Percentiles rank a stretch among this genome's conserved stretches.
These are phyloP conservation scores for Cladobotryum mycophilum DNA, from an alignment of 2,329 filamentous ascomycete species.

Conservation along the genomic window DNA sequence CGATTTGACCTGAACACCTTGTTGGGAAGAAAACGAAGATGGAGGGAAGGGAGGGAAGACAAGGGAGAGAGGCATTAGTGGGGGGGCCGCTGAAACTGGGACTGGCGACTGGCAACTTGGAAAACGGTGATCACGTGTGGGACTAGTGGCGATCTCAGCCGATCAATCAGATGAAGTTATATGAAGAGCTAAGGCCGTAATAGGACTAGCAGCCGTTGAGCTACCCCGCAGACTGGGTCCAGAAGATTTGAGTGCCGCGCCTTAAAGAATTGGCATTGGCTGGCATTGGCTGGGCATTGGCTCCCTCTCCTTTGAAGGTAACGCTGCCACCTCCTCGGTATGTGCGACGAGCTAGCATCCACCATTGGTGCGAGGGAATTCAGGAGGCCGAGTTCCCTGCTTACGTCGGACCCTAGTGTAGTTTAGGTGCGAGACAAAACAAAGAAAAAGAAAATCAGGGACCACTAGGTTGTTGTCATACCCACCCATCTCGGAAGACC, in stretches of 20 bases:
- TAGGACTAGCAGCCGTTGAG: slow-evolving; percentile 6
- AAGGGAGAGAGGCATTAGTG: background rate
- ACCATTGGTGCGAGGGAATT: too few relatives aligned
- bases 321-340: too few relatives aligned
- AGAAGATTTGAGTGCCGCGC: background rate
- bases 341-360: too few relatives aligned
- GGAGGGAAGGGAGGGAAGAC: background rate
- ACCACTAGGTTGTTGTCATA: too few relatives aligned
- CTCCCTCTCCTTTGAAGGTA: too few relatives aligned
- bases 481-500: too few relatives aligned
- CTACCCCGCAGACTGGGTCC: background rate
- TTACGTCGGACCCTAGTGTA: too few relatives aligned
- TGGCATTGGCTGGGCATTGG: too few relatives aligned
- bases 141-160: background rate
- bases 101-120: background rate
- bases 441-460: too few relatives aligned
- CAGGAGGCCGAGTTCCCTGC: too few relatives aligned
- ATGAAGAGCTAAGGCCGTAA: background rate
- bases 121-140: slow-evolving; percentile 1
- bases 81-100: background rate
- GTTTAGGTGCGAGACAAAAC: too few relatives aligned
- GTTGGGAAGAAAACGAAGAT: background rate
- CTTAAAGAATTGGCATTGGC: background rate
- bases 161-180: background rate
- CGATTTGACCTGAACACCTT: background rate